Conservation (phyloP, 768 basidiomycete genomes). For the Lepiota venenata region DNA sequence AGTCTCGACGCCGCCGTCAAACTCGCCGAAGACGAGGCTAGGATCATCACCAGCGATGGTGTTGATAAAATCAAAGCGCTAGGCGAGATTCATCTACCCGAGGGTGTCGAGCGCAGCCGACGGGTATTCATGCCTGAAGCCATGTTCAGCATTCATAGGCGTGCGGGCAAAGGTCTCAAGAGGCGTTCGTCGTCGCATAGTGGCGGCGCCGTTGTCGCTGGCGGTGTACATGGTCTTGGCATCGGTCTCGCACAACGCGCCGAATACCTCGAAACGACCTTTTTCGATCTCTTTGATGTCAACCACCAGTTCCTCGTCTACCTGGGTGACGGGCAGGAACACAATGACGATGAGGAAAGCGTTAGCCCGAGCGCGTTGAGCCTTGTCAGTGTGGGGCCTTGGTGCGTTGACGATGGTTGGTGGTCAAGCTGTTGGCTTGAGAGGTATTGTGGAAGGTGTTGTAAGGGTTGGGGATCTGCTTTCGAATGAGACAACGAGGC, state of each 20-base stretch:
- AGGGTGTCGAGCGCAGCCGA: conserved; percentile 74
- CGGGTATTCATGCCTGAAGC: conserved; percentile 95
- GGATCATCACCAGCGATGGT: conserved; percentile 57
- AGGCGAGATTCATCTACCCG: conserved; percentile 75
- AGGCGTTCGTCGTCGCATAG: conserved; percentile 31
- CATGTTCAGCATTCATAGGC: conserved; percentile 76
- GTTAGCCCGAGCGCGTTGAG: conserved; percentile 62
- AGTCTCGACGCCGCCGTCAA: conserved; percentile 80
- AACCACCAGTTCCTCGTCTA: conserved; percentile 74
- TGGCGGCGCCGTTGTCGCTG: conserved; percentile 62
- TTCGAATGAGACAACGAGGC: conserved; percentile 74
- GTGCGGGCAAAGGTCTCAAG: conserved; percentile 37
- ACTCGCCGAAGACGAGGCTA: conserved; percentile 81
- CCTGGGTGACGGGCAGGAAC: conserved; percentile 50
- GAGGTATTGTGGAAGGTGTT: conserved; percentile 74
- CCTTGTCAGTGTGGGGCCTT: conserved; percentile 70
- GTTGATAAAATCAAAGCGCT: conserved; percentile 66
- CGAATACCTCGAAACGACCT: conserved; percentile 75
- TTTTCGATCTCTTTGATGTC: conserved; percentile 85
- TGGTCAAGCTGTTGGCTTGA: conserved; percentile 73
- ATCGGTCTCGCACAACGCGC: conserved; percentile 75
- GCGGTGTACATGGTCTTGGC: conserved; percentile 77
- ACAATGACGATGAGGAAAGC: conserved; percentile 14
- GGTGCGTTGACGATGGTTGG: conserved; percentile 91
- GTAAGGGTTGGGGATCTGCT: conserved; percentile 76